A percentile compares a stretch with the other conserved stretches of the same genome.
Conservation (phyloP, 768 basidiomycete genomes). For the Lactarius sp. region DNA sequence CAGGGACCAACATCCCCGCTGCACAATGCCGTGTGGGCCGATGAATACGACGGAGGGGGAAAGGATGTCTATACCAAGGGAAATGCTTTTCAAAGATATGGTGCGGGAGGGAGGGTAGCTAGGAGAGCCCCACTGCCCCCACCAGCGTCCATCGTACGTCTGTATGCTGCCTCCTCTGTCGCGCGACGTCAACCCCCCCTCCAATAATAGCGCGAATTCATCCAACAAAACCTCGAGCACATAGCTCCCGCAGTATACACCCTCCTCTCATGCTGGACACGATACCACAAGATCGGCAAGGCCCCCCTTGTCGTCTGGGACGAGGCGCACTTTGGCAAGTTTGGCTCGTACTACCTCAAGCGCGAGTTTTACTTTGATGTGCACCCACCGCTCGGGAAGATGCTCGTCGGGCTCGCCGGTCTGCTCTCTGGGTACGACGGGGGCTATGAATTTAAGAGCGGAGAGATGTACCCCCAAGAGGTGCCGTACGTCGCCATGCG, state of each 20-base stretch:
- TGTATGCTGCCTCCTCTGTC: slow-evolving; percentile 7
- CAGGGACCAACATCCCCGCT: slow-evolving; percentile 26
- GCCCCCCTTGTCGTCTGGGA: slow-evolving; percentile 92
- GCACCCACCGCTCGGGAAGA: slow-evolving; percentile 97
- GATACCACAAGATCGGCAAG: slow-evolving; percentile 88
- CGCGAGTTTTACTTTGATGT: slow-evolving; percentile 99
- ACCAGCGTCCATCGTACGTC: slow-evolving; percentile 46
- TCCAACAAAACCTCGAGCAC: slow-evolving; percentile 75
- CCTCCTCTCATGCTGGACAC: slow-evolving; percentile 89
- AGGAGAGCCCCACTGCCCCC: slow-evolving; percentile 56
- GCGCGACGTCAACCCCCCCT: not conserved
- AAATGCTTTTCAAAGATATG: slow-evolving; percentile 31
- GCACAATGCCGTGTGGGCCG: slow-evolving; percentile 30
- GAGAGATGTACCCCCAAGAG: slow-evolving; percentile 70
- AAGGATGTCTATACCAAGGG: slow-evolving; percentile 58
- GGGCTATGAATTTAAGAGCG: slow-evolving; percentile 90
- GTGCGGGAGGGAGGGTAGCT: slow-evolving; percentile 47
- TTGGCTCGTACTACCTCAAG: slow-evolving; percentile 96
- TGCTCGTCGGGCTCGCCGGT: slow-evolving; percentile 94
- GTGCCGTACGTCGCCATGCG: slow-evolving; percentile 96
- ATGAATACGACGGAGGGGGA: slow-evolving; percentile 52
- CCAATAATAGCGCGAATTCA: slow-evolving; percentile 56
- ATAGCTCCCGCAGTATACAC: slow-evolving; percentile 83
- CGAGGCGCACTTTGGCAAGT: slow-evolving; percentile 99
- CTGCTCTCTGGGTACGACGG: slow-evolving; percentile 90